Conservation (phyloP, 2,329 filamentous ascomycete species). For the Ceratocystis destructans region DNA sequence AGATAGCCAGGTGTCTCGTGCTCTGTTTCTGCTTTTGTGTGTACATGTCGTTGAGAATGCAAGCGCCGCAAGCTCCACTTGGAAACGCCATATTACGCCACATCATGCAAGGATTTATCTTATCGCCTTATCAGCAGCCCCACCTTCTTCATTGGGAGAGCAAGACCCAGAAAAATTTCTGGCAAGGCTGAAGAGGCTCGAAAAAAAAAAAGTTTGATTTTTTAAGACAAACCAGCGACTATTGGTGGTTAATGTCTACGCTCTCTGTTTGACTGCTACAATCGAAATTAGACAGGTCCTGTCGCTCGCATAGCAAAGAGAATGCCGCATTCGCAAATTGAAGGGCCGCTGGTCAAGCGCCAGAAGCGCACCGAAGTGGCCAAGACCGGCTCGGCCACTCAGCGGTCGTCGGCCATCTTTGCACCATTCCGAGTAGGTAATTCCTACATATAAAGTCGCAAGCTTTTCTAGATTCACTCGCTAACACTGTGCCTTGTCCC, state of each 20-base stretch:
- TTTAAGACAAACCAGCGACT: too few species aligned
- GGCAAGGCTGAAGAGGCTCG: slow-evolving; percentile 7
- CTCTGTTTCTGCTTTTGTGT: background rate
- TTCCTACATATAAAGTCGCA: too few species aligned
- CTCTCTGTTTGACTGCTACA: background rate
- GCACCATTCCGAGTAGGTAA: slow-evolving; percentile 71
- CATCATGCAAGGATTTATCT: background rate
- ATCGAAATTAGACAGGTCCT: background rate
- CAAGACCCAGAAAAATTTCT: slow-evolving; percentile 18
- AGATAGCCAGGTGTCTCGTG: background rate
- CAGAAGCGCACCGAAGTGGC: slow-evolving; percentile 45
- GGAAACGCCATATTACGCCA: background rate
- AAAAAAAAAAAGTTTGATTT: slow-evolving; percentile 8
- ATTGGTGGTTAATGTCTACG: background rate
- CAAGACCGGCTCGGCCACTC: slow-evolving; percentile 28
- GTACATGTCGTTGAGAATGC: background rate
- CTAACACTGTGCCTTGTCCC: background rate
- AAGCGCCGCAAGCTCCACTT: background rate
- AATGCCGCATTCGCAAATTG: slow-evolving; percentile 44
- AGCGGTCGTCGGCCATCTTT: slow-evolving; percentile 64
- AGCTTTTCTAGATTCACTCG: background rate
- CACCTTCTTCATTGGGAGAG: slow-evolving; percentile 16
- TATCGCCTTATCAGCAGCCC: slow-evolving; percentile 10
- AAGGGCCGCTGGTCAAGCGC: slow-evolving; percentile 58
- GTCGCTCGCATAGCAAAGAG: slow-evolving; percentile 24